A percentile compares a stretch with the other conserved stretches of the same genome.
These are phyloP conservation scores for Phyllosticta citriasiana DNA, from an alignment of 2,329 filamentous ascomycete species.

Conservation along the genomic window DNA sequence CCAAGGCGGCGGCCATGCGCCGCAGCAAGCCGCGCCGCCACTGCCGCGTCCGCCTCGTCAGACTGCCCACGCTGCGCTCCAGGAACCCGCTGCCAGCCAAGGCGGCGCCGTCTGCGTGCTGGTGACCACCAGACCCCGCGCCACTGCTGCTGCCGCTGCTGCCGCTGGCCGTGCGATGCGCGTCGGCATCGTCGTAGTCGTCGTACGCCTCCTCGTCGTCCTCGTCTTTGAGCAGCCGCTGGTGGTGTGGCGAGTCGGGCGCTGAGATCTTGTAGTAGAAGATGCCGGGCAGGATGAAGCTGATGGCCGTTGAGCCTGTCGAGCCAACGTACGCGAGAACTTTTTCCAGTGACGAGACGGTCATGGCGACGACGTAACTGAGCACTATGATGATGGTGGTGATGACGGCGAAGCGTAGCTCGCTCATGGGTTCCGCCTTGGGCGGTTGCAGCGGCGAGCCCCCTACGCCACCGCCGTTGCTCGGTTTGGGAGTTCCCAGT, in stretches of 20 bases:
- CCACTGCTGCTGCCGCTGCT: slow-evolving; percentile 17
- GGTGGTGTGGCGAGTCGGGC: slow-evolving; percentile 77
- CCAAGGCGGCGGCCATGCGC: slow-evolving; percentile 62
- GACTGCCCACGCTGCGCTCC: slow-evolving; percentile 15
- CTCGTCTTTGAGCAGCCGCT: slow-evolving; percentile 80
- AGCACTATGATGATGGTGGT: slow-evolving; percentile 77
- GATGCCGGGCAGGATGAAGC: slow-evolving; percentile 87
- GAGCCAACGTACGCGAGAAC: slow-evolving; percentile 92
- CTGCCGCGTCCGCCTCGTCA: slow-evolving; percentile 47
- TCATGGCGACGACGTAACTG: slow-evolving; percentile 82
- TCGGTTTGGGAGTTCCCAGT: slow-evolving; percentile 14
- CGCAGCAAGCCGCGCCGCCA: slow-evolving; percentile 57
- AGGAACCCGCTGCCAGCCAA: slow-evolving; percentile 12
- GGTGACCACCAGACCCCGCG: not conserved
- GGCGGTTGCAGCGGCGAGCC: slow-evolving; percentile 5
- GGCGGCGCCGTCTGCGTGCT: not conserved
- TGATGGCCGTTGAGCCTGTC: slow-evolving; percentile 90
- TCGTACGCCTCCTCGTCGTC: slow-evolving; percentile 65
- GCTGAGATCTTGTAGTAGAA: slow-evolving; percentile 99
- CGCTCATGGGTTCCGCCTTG: slow-evolving; percentile 55
- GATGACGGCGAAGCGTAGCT: slow-evolving; percentile 78
- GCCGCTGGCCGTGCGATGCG: slow-evolving; percentile 28
- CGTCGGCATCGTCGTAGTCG: slow-evolving; percentile 43
- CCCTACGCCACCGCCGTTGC: not conserved
- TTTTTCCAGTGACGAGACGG: slow-evolving; percentile 77